A percentile compares a stretch with the other conserved stretches of the same genome.
These are phyloP conservation scores for Paramecium primaurelia DNA, from an alignment of 73 alveolate species.

Conservation along the genomic window DNA sequence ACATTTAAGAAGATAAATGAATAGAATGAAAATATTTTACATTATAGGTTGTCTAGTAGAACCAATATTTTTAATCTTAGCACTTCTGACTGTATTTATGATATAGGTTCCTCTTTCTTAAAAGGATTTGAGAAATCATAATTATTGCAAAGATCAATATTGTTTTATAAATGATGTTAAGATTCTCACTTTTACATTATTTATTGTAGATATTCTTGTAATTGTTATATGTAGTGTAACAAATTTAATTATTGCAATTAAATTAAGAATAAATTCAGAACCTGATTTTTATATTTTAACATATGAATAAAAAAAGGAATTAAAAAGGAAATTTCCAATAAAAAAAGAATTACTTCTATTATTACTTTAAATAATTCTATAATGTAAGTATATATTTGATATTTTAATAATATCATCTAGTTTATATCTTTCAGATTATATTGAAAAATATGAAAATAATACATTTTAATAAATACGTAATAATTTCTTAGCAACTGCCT, in stretches of 20 bases:
- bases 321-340: neutral
- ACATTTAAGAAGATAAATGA: neutral
- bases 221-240: neutral
- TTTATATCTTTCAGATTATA: neutral
- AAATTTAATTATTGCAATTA: neutral
- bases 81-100: neutral
- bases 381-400: neutral
- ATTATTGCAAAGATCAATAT: neutral
- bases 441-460: neutral
- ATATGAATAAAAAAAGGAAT: neutral
- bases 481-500: neutral
- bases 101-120: neutral
- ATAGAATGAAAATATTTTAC: neutral
- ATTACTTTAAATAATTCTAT: neutral
- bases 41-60: neutral
- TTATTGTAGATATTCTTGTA: neutral
- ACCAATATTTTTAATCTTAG: neutral
- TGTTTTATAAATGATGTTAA: neutral
- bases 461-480: neutral
- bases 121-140: neutral
- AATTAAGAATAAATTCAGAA: neutral
- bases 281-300: conserved; percentile 8
- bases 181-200: neutral
- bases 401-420: neutral
- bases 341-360: neutral